These are phyloP conservation scores for Tetrahymena elliotti DNA, from an alignment of 73 alveolate species.

Conservation along the genomic window DNA sequence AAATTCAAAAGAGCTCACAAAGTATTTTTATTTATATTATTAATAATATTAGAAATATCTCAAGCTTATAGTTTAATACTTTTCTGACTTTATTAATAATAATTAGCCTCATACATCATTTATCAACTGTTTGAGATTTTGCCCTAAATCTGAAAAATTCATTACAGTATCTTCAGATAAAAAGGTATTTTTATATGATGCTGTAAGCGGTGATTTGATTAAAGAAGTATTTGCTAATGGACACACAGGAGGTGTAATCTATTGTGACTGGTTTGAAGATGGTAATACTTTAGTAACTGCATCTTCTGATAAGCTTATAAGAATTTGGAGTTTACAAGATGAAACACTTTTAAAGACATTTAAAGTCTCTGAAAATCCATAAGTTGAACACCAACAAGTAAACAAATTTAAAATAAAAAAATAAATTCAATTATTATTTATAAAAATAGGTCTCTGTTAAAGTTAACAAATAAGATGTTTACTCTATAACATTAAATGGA, in stretches of 20 bases:
- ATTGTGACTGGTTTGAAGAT: constrained; percentile 21
- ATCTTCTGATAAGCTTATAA: constrained; percentile 27
- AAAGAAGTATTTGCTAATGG: constrained; percentile 15
- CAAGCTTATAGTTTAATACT: not conserved
- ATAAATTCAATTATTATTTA: not conserved
- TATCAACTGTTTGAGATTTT: constrained; percentile 1
- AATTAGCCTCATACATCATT: not conserved
- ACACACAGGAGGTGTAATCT: constrained; percentile 32
- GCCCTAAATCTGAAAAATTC: constrained; percentile 9
- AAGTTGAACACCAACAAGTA: constrained; percentile 11
- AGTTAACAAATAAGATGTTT: not conserved
- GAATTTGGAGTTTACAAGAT: constrained; percentile 30
- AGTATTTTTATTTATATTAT: not conserved
- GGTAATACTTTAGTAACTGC: constrained; percentile 16
- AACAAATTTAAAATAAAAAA: not conserved
- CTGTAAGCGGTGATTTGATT: constrained; percentile 22
- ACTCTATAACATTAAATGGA: constrained; percentile 21
- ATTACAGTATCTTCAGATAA: constrained; percentile 34
- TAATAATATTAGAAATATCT: too few relatives aligned
- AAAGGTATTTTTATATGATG: constrained; percentile 25
- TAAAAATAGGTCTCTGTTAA: constrained; percentile 2
- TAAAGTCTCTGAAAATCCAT: not conserved
- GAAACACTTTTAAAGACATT: constrained; percentile 25
- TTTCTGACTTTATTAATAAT: not conserved
- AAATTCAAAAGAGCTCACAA: constrained; percentile 26